Base-by-base conservation (phyloP, 148 eudicot genomes). In the Arbutus unedo region DNA sequence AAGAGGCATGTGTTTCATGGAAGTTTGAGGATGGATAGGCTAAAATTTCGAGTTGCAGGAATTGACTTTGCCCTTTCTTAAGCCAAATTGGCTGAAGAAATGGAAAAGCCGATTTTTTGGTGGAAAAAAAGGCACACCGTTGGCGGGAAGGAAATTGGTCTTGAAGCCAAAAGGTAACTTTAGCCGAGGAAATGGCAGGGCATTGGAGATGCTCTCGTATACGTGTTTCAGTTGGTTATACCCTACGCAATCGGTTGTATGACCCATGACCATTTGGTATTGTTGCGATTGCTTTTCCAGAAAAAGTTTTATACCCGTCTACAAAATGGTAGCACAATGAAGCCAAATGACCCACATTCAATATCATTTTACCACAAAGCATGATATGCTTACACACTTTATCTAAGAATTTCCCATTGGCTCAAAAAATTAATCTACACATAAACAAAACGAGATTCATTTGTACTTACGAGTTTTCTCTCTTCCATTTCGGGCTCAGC, bases 401-500 rank as follows among this genome's bases (percentile, higher is more conserved):
- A 4, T 44, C 45, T 4, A 68, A 44, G 49, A 71, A 71, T 15
- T 41, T 71, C 47, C 47, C 21, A 15, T 15, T 44, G 50, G 50
- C 75, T 44, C 11, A 19, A 43, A 44, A 41, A 72, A 15, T 2
- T 72, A 41, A 48, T 9, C 15, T n/a, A 74, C 16, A 45, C 15
- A 15, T 5, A 72, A 18, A 9, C 23, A 73, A 8, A 73, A 73
- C 10, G 31, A 74, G 6, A 48, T 74, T 3, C 16, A 74, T 47
- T 10, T 15, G 0, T 47, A 43, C 77, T 4, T 90, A 93, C 96
- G 93, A 94, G 89, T 83, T 94, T 94, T 83, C 98, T 91, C 84
- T 93, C 98, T 86, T 94, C 98, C 96, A 94, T 94, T 89, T 94
- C 95, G 4, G 98, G 96, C 83, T 93, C 93, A 72, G 96, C 98